phyloP scores from a whole-genome alignment of 2,329 filamentous ascomycete genomes.

The Curvularia eragrostidis region DNA sequence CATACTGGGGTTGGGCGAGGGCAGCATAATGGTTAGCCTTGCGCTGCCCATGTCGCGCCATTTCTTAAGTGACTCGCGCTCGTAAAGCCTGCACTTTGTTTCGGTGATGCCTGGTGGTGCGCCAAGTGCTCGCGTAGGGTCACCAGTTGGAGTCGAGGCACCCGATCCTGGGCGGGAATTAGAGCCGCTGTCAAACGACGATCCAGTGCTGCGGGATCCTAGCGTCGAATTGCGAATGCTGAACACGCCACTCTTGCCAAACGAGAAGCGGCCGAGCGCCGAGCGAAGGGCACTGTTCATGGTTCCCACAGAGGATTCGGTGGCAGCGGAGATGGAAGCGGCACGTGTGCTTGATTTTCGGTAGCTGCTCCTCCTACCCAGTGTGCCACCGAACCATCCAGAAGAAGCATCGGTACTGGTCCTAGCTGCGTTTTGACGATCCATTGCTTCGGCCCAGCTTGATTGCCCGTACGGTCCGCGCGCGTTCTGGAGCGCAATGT shows the following conservation, averaged over 20 bases:
- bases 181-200: slow-evolving; percentile 56
- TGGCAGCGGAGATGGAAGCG: slow-evolving; percentile 66
- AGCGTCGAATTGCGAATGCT: slow-evolving; percentile 83
- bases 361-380: slow-evolving; percentile 62
- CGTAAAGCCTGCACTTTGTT: slow-evolving; percentile 84
- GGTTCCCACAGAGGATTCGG: slow-evolving; percentile 76
- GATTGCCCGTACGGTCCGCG: slow-evolving; percentile 61
- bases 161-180: slow-evolving; percentile 37
- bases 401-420: slow-evolving; percentile 44
- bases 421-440: slow-evolving; percentile 57
- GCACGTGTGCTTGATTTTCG: slow-evolving; percentile 60
- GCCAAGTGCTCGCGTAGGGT: slow-evolving; percentile 33
- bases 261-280: slow-evolving; percentile 75
- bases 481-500: slow-evolving; percentile 78
- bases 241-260: slow-evolving; percentile 73
- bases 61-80: slow-evolving; percentile 73
- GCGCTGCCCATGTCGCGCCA: slow-evolving; percentile 94
- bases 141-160: slow-evolving; percentile 43
- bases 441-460: slow-evolving; percentile 60
- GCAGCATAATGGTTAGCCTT: slow-evolving; percentile 78
- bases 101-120: slow-evolving; percentile 74
- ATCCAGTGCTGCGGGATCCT: slow-evolving; percentile 62
- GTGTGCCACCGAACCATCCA: slow-evolving; percentile 59
- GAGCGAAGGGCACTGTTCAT: slow-evolving; percentile 78
- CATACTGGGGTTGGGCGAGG: slow-evolving; percentile 62